Conservation (phyloP, 2,329 filamentous ascomycete species). For the Claviceps spartinae region DNA sequence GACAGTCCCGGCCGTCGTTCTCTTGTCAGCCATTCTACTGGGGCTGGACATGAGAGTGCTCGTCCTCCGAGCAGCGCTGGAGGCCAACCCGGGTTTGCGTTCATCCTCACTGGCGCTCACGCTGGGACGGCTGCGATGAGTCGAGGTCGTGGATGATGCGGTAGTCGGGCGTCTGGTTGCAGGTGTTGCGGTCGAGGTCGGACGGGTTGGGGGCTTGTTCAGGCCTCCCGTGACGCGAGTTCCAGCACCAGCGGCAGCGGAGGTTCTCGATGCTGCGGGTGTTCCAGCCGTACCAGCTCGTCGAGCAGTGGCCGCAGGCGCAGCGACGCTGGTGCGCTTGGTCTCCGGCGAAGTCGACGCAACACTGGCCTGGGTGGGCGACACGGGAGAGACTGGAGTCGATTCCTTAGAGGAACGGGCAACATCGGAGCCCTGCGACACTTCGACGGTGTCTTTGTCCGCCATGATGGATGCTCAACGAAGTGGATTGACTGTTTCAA, state of each 20-base stretch:
- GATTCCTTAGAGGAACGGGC: conserved; percentile 14
- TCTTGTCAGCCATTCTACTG: conserved; percentile 20
- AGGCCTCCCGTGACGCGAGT: conserved; percentile 16
- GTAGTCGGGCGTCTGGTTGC: conserved; percentile 18
- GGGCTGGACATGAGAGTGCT: conserved; percentile 30
- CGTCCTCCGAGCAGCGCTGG: conserved; percentile 26
- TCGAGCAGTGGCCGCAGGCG: conserved; percentile 22
- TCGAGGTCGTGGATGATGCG: conserved; percentile 23
- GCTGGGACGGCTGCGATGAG: conserved; percentile 33
- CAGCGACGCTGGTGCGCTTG: conserved; percentile 24
- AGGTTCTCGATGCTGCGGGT: conserved; percentile 11
- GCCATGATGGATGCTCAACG: conserved; percentile 24
- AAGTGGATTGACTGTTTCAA: neutral
- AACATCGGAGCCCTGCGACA: conserved; percentile 29
- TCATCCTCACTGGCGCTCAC: conserved; percentile 38
- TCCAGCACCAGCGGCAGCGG: conserved; percentile 1
- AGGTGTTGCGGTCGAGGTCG: conserved; percentile 20
- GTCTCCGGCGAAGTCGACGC: conserved; percentile 15
- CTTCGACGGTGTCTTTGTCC: conserved; percentile 32
- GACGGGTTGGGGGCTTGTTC: conserved; percentile 35
- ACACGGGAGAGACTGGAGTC: conserved; percentile 17
- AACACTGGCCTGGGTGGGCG: neutral
- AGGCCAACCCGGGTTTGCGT: conserved; percentile 27
- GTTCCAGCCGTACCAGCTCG: conserved; percentile 17
- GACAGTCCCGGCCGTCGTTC: conserved; percentile 21